phyloP scores from a whole-genome alignment of 2,329 filamentous ascomycete species.

The Ceratocystis alfenasii region DNA sequence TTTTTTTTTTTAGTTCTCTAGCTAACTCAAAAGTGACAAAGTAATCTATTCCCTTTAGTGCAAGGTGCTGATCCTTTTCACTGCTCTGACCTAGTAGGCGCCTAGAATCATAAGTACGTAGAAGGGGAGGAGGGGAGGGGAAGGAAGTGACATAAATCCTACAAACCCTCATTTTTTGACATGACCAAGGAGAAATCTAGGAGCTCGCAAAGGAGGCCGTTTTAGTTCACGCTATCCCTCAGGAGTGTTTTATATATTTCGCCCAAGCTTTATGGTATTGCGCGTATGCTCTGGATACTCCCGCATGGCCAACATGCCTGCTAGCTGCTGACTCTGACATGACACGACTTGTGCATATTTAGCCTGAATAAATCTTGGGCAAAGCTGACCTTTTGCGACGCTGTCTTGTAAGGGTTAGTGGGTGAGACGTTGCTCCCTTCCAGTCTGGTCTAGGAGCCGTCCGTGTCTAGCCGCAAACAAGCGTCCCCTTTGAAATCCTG shows the following conservation, averaged over 20 bases:
- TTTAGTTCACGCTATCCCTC: too few relatives aligned
- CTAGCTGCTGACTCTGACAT: neutral
- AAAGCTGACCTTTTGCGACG: neutral
- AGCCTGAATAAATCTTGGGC: conserved; percentile 1
- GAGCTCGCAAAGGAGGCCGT: neutral
- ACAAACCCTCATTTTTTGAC: neutral
- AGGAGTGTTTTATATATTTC: too few relatives aligned
- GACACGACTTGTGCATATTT: neutral
- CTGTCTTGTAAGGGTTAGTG: neutral
- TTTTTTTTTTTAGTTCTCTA: neutral
- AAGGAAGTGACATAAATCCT: neutral
- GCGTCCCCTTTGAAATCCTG: too few relatives aligned
- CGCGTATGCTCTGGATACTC: neutral
- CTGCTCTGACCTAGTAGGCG: neutral
- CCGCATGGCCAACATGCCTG: neutral
- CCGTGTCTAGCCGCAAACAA: too few relatives aligned
- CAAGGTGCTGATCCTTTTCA: neutral
- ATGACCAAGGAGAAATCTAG: neutral
- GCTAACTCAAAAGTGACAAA: neutral
- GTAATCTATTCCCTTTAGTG: neutral
- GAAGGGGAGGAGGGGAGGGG: too few relatives aligned
- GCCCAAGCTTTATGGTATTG: neutral
- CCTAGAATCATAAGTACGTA: neutral
- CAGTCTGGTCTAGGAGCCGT: too few relatives aligned
- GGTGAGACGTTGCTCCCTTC: neutral